These are phyloP conservation scores for Pseudopithomyces maydicus DNA, from an alignment of 2,329 filamentous ascomycete species.

Conservation along the genomic window DNA sequence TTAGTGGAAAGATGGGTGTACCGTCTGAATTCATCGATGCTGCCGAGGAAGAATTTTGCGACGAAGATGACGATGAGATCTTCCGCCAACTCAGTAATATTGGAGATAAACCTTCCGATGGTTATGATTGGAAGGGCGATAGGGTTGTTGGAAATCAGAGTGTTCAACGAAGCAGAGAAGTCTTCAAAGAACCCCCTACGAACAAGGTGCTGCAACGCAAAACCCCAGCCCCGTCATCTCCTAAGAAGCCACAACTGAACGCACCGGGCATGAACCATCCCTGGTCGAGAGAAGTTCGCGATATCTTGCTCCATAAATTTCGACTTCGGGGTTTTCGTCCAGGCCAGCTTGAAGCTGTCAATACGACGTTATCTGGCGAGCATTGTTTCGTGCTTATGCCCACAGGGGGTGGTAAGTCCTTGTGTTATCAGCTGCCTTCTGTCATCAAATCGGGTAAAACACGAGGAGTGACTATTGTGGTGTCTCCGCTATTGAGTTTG, in stretches of 20 bases:
- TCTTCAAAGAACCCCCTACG: conserved; percentile 40
- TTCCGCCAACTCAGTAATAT: conserved; percentile 50
- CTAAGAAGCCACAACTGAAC: conserved; percentile 32
- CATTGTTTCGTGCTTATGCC: conserved; percentile 98
- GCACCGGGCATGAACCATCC: conserved; percentile 48
- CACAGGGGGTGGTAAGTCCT: conserved; percentile 92
- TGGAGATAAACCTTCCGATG: conserved; percentile 42
- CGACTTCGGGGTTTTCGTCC: conserved; percentile 83
- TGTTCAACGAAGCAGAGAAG: conserved; percentile 19
- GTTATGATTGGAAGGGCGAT: conserved; percentile 37
- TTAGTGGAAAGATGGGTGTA: conserved; percentile 27
- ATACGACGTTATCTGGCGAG: conserved; percentile 83
- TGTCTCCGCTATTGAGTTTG: conserved; percentile 92
- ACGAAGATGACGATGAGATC: conserved; percentile 41
- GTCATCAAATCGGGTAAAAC: conserved; percentile 82
- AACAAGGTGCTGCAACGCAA: conserved; percentile 23
- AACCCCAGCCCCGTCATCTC: conserved; percentile 24
- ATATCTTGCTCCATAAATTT: conserved; percentile 81
- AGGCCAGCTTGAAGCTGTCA: conserved; percentile 95
- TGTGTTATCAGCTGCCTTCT: conserved; percentile 95
- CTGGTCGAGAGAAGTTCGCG: conserved; percentile 87
- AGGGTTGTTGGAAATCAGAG: conserved; percentile 17
- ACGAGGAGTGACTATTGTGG: conserved; percentile 84
- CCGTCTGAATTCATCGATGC: conserved; percentile 11
- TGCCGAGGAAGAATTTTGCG: conserved; percentile 34